Percentiles rank a stretch among this genome's conserved stretches.
Evolutionary conservation across 176 grass and related monocot genomes (phyloP).

Genomic region (sorghum (Sorghum bicolor)): Sorghum_bicolor_NCBIv3 NC_012870.2:69259501-69260000

Average conservation of each 20-base stretch:
- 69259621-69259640: background rate
- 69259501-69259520: background rate
- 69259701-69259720: background rate
- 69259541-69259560: background rate
- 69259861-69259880: background rate
- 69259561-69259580: constrained; percentile 10
- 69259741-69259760: background rate
- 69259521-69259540: constrained; percentile 40
- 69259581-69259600: background rate
- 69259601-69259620: background rate
- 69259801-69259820: background rate
- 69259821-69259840: background rate
- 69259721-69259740: background rate
- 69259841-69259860: background rate
- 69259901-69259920: too few species aligned
- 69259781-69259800: background rate
- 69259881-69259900: too few species aligned
- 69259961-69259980: too few species aligned
- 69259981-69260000: too few species aligned
- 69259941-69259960: background rate
- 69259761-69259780: background rate
- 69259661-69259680: background rate
- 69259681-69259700: background rate
- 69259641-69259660: background rate
- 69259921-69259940: background rate